Base-by-base conservation (phyloP, 2,329 filamentous ascomycete species). In the Chalaropsis ovoidea region DNA sequence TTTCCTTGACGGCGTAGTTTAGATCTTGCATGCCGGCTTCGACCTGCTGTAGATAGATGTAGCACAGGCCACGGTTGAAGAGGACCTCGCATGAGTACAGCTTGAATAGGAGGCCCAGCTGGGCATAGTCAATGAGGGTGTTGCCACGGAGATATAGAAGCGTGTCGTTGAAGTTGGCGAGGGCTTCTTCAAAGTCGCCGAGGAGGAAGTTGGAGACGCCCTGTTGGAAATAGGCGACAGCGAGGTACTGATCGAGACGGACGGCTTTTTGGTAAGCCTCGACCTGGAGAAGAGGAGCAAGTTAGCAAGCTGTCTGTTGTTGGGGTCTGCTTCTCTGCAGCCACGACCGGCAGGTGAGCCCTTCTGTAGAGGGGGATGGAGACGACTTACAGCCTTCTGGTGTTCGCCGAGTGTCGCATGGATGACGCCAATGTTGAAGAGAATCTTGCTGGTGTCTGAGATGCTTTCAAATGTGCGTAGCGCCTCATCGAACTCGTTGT, bases 81-180 rank as follows among this genome's bases (percentile, higher is more conserved):
- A 99, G 81, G 1, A 96, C 93, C 73, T 99, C 94, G 77, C 94
- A 99, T 0, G 94, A 96, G 76, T 93, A 97, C 11, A 99, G 80
- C 75, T 95, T 96, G 80, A 97, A 99, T 67, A 95, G 88, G 56
- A 99, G 82, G 22, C 94, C 94, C 61, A 99, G 77, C 75, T 99
- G 94, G 68, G 95, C 90, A 75, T 99, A 99, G 76, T 99, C 92
- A 76, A 99, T 99, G 77, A 94, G 90, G 66, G 90, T 92, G 78
- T 99, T 97, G 68, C 94, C 94, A 72, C 94, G 85, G 58, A 99
- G 82, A 76, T 97, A 97, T 52, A 96, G 79, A 49, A 99, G 80
- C 0, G 94, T 96, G 73, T 99, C 94, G 78, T 99, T 99, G 82
- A 99, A 99, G 77, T 97, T 97, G 70, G 92, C 92, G 68, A 97